A percentile compares a stretch with the other conserved stretches of the same genome.
Evolutionary conservation across 2,329 filamentous ascomycete genomes (phyloP).

Genomic region (Alternaria metachromatica): DNA sequence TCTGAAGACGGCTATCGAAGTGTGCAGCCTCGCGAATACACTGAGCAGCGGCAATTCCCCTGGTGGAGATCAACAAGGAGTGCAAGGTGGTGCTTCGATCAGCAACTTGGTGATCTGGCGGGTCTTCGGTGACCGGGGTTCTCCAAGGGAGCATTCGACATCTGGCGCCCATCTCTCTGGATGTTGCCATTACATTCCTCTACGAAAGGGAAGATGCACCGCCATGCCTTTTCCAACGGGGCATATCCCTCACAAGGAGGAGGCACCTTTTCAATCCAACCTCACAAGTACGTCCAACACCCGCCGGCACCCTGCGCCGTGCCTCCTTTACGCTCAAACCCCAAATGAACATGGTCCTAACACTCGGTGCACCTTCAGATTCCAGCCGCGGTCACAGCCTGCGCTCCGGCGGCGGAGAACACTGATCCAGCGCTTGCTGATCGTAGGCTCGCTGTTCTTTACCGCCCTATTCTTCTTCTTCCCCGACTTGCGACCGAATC

Average conservation of each 20-base stretch:
- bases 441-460: constrained; percentile 62
- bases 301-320: constrained; percentile 23
- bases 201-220: constrained; percentile 75
- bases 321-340: constrained; percentile 24
- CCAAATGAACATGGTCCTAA: constrained; percentile 38
- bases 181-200: constrained; percentile 69
- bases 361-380: constrained; percentile 61
- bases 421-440: constrained; percentile 71
- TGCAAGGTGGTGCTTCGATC: constrained; percentile 19
- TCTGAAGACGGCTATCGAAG: constrained; percentile 9
- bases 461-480: constrained; percentile 74
- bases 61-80: constrained; percentile 6
- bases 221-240: constrained; percentile 87
- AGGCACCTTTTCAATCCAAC: constrained; percentile 82
- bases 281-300: constrained; percentile 73
- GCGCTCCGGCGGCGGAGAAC: constrained; percentile 75
- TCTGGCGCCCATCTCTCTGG: constrained; percentile 40
- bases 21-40: constrained; percentile 7
- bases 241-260: constrained; percentile 72
- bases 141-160: constrained; percentile 44
- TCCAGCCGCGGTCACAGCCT: constrained; percentile 81
- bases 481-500: constrained; percentile 71
- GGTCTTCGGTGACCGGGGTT: constrained; percentile 45
- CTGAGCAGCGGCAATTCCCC: constrained; percentile 23
- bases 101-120: constrained; percentile 37